These are phyloP conservation scores for Lasiodiplodia hormozganensis DNA, from an alignment of 2,329 filamentous ascomycete species.

Conservation along the genomic window DNA sequence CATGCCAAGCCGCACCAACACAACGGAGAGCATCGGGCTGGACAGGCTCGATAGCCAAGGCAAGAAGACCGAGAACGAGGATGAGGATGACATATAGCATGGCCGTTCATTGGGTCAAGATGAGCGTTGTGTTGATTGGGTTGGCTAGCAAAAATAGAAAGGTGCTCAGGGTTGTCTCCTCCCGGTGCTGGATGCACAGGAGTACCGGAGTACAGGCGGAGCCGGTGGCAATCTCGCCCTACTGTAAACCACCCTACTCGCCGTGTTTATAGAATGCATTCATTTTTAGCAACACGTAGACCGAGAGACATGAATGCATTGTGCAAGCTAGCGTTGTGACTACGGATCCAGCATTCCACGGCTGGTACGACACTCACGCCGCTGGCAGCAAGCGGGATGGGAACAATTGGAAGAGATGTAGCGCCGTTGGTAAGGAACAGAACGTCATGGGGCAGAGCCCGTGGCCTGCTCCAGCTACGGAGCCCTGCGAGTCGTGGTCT, in stretches of 20 bases:
- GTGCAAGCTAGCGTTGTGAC: neutral
- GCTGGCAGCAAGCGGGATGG: neutral
- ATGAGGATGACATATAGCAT: slow-evolving; percentile 25
- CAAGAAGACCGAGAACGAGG: slow-evolving; percentile 27
- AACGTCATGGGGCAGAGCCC: slow-evolving; percentile 60
- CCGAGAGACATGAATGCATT: neutral
- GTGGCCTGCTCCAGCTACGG: slow-evolving; percentile 71
- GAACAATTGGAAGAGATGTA: slow-evolving; percentile 49
- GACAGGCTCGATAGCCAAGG: slow-evolving; percentile 18
- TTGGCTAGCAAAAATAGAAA: slow-evolving; percentile 43
- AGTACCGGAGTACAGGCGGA: slow-evolving; percentile 49
- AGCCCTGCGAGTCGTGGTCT: slow-evolving; percentile 62
- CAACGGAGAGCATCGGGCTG: slow-evolving; percentile 22
- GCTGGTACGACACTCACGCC: neutral
- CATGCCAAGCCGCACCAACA: slow-evolving; percentile 55
- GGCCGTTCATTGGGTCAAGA: neutral
- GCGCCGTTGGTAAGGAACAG: slow-evolving; percentile 73
- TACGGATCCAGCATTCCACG: neutral
- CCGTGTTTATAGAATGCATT: slow-evolving; percentile 13
- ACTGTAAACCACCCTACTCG: neutral
- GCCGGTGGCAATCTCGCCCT: neutral
- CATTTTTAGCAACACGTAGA: neutral
- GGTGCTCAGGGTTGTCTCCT: slow-evolving; percentile 38
- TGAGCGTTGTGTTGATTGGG: neutral
- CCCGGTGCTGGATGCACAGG: slow-evolving; percentile 47